A percentile compares a stretch with the other conserved stretches of the same genome.
Conservation (phyloP, 1,139 yeast genomes). For the Arxiozyma slooffiae region DNA sequence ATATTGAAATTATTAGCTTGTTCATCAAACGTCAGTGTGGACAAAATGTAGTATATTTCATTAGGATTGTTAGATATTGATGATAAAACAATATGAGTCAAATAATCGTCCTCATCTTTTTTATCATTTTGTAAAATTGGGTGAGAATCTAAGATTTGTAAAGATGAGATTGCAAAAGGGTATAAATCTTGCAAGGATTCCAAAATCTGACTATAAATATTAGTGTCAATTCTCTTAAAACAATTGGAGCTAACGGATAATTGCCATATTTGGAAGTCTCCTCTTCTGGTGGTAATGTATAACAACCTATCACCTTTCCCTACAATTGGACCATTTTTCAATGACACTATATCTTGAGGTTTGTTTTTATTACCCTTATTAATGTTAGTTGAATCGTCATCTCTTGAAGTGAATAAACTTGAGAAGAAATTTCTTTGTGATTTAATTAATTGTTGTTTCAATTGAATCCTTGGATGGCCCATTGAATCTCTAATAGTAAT, state of each 20-base stretch:
- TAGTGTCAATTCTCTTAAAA: constrained; percentile 31
- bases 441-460: constrained; percentile 23
- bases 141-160: constrained; percentile 46
- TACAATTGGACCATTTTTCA: constrained; percentile 46
- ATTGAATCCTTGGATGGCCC: constrained; percentile 48
- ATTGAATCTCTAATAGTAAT: constrained; percentile 56
- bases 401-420: constrained; percentile 13
- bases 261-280: constrained; percentile 40
- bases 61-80: constrained; percentile 26
- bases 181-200: constrained; percentile 36
- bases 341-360: constrained; percentile 45
- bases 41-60: constrained; percentile 39
- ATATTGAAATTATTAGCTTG: constrained; percentile 46
- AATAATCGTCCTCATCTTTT: constrained; percentile 20
- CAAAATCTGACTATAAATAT: constrained; percentile 31
- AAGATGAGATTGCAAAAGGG: constrained; percentile 34
- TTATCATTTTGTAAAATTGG: constrained; percentile 23
- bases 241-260: constrained; percentile 39
- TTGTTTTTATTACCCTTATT: neutral
- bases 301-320: constrained; percentile 45
- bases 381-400: neutral
- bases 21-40: constrained; percentile 42
- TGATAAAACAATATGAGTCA: constrained; percentile 44
- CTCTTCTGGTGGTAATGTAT: constrained; percentile 35
- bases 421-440: constrained; percentile 31